Conservation (phyloP, 768 basidiomycete genomes). For the Mycena epipterygia region DNA sequence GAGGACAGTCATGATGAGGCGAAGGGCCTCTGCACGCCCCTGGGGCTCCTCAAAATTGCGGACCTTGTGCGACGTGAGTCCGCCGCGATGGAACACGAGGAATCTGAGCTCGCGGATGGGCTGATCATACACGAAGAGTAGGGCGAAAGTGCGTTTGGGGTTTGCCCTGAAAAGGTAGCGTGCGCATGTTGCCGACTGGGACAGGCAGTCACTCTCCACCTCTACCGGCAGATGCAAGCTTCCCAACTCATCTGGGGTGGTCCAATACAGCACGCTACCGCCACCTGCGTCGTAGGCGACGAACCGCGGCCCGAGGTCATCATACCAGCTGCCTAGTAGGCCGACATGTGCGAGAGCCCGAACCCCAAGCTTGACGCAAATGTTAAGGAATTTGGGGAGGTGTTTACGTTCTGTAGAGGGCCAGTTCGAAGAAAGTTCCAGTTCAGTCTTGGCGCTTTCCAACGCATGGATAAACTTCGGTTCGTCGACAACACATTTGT, state of each 20-base stretch:
- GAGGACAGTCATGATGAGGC: neutral
- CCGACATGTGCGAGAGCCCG: neutral
- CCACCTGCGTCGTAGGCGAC: neutral
- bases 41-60: neutral
- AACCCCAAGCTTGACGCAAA: neutral
- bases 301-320: neutral
- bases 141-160: constrained; percentile 21
- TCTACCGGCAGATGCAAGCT: constrained; percentile 28
- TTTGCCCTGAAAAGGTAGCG: constrained; percentile 20
- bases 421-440: too few relatives aligned
- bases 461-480: neutral
- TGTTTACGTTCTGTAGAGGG: neutral
- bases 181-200: constrained; percentile 29
- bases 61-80: neutral
- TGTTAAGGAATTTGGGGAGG: neutral
- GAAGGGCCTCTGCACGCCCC: neutral
- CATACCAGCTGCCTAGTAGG: neutral
- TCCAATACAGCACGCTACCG: neutral
- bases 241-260: neutral
- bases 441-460: neutral
- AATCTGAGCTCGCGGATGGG: constrained; percentile 11
- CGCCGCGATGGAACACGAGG: neutral
- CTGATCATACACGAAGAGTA: constrained; percentile 31
- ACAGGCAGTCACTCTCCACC: constrained; percentile 29
- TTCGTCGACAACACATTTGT: neutral